Evolutionary conservation across 1,284 basidiomycete species (phyloP).

Genomic region (Leccinum fuscescens): DNA sequence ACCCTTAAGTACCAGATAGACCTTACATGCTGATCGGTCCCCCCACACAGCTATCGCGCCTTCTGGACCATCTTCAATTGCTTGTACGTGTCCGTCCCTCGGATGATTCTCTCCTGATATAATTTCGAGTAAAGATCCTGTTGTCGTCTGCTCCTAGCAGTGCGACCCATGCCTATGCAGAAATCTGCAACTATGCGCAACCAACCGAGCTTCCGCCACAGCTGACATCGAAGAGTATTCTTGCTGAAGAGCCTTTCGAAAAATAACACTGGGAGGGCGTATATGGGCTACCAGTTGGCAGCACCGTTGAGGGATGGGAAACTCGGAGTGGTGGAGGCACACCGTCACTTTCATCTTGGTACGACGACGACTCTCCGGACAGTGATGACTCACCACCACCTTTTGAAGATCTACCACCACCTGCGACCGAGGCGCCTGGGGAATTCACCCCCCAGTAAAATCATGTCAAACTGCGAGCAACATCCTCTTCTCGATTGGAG

Average conservation of each 20-base stretch:
- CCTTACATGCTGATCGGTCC: constrained; percentile 5
- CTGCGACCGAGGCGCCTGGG: too few relatives aligned
- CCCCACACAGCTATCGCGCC: constrained; percentile 45
- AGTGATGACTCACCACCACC: constrained; percentile 25
- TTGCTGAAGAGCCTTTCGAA: constrained; percentile 74
- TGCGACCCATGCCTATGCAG: constrained; percentile 49
- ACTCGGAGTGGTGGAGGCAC: constrained; percentile 39
- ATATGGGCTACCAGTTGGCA: constrained; percentile 44
- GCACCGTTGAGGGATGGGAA: constrained; percentile 43
- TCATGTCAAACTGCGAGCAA: not conserved
- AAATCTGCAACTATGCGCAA: constrained; percentile 46
- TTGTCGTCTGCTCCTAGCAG: constrained; percentile 53
- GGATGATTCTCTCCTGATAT: constrained; percentile 3
- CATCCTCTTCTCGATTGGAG: constrained; percentile 21
- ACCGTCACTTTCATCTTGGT: constrained; percentile 50
- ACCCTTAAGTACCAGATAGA: not conserved
- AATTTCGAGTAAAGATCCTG: constrained; percentile 41
- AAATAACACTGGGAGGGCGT: constrained; percentile 77
- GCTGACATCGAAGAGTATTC: constrained; percentile 71
- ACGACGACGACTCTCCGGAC: constrained; percentile 34
- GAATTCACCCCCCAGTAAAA: too few relatives aligned
- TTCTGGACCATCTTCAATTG: constrained; percentile 70
- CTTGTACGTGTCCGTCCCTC: constrained; percentile 45
- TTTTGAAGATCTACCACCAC: constrained; percentile 24
- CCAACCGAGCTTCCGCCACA: constrained; percentile 41